phyloP scores from a whole-genome alignment of 495 filamentous ascomycete species.

The Aspergillus affinis region DNA sequence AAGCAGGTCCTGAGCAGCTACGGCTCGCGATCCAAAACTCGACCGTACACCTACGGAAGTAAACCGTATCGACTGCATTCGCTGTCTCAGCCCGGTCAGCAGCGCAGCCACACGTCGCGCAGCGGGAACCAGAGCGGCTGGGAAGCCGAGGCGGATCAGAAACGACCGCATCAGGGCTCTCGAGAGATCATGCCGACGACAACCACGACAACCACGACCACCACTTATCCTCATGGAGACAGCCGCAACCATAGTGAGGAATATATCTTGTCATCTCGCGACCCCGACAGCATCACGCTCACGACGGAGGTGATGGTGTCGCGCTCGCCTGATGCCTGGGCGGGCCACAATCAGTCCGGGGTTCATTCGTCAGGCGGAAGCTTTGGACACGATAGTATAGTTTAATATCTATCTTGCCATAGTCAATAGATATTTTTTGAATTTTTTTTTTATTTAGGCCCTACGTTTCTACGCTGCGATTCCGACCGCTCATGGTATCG shows the following conservation, averaged over 20 bases:
- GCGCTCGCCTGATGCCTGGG: too few relatives aligned
- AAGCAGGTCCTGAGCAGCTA: slow-evolving; percentile 28
- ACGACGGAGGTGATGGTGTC: slow-evolving; percentile 26
- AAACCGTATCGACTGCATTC: slow-evolving; percentile 18
- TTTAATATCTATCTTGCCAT: too few relatives aligned
- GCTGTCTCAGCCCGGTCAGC: slow-evolving; percentile 12
- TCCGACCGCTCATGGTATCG: too few relatives aligned
- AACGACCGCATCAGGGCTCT: background rate
- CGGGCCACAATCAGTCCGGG: too few relatives aligned
- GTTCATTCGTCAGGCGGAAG: too few relatives aligned
- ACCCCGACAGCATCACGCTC: slow-evolving; percentile 14
- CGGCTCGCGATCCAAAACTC: slow-evolving; percentile 20
- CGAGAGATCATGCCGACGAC: slow-evolving; percentile 4
- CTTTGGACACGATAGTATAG: too few relatives aligned
- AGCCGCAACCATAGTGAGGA: slow-evolving; percentile 25
- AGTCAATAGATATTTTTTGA: too few relatives aligned
- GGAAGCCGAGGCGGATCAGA: slow-evolving; percentile 3
- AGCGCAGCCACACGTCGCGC: background rate
- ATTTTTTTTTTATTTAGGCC: too few relatives aligned
- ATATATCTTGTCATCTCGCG: slow-evolving; percentile 17
- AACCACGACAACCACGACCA: slow-evolving; percentile 9
- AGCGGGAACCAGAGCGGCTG: slow-evolving; percentile 6
- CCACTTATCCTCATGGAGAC: background rate
- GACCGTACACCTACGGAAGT: slow-evolving; percentile 14
- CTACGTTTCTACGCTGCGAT: too few relatives aligned